A percentile compares a stretch with the other conserved stretches of the same genome.
phyloP scores from a whole-genome alignment of 805 yeast genomes.

The Candida gorgasii region DNA sequence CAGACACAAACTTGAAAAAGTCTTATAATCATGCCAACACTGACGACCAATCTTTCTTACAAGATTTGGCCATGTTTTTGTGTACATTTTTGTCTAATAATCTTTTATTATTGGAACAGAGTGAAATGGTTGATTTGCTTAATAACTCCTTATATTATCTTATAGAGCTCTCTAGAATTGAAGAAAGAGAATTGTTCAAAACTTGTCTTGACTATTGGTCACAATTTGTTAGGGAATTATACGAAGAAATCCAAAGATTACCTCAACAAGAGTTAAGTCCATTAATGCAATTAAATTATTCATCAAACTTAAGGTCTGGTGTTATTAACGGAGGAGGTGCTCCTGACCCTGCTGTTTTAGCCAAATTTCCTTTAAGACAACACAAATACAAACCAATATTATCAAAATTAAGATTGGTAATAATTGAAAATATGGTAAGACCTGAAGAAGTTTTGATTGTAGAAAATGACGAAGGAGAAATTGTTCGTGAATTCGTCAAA shows the following conservation, averaged over 20 bases:
- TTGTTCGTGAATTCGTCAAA: constrained; percentile 94
- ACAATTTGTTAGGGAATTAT: constrained; percentile 76
- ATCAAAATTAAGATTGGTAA: constrained; percentile 83
- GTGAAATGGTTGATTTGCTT: constrained; percentile 52
- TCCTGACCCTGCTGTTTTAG: constrained; percentile 75
- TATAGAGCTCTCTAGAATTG: constrained; percentile 82
- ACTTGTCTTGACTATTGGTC: constrained; percentile 96
- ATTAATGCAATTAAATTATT: constrained; percentile 63
- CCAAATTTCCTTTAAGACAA: constrained; percentile 80
- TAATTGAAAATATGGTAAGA: constrained; percentile 95
- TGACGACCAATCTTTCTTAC: constrained; percentile 88
- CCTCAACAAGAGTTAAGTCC: constrained; percentile 76
- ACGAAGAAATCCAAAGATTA: constrained; percentile 79
- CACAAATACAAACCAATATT: constrained; percentile 79
- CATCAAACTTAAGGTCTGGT: constrained; percentile 28
- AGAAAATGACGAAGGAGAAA: constrained; percentile 98
- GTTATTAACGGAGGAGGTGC: constrained; percentile 68
- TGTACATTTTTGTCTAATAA: constrained; percentile 83
- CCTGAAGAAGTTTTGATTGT: constrained; percentile 98
- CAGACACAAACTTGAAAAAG: constrained; percentile 65
- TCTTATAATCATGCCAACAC: constrained; percentile 76
- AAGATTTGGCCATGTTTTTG: constrained; percentile 91
- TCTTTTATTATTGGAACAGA: constrained; percentile 58
- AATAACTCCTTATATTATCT: constrained; percentile 77
- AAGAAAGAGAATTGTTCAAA: constrained; percentile 94